Evolutionary conservation across 176 grass and related monocot genomes (phyloP).

Genomic region (Aegilops sharonensis): DNA sequence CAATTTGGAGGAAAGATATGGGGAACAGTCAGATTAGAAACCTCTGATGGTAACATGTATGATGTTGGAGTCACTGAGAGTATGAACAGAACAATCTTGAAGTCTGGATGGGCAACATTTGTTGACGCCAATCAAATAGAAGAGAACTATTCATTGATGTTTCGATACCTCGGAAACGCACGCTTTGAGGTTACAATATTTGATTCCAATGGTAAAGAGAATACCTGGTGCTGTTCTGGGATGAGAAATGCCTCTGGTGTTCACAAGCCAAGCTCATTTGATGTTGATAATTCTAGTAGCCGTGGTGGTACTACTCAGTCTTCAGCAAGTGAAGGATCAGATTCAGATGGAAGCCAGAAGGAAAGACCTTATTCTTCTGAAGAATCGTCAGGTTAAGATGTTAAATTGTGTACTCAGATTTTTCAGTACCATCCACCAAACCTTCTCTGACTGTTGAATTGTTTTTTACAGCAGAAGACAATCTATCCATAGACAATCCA

Average conservation of each 20-base stretch:
- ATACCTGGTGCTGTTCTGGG: conserved; percentile 16
- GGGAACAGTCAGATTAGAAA: conserved; percentile 32
- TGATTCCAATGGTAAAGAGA: conserved; percentile 33
- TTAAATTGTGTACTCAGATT: neutral
- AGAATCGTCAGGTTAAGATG: conserved; percentile 33
- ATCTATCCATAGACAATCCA: neutral
- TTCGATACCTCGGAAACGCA: conserved; percentile 13
- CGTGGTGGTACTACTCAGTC: neutral
- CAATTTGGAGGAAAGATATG: conserved; percentile 32
- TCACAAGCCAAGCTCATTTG: neutral
- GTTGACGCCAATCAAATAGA: conserved; percentile 28
- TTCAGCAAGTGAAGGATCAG: neutral
- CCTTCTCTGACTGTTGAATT: neutral
- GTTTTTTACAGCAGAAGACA: neutral
- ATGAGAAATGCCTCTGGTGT: neutral
- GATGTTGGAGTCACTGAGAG: neutral
- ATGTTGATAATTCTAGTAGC: neutral
- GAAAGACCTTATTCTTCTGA: neutral
- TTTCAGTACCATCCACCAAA: neutral
- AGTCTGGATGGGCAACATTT: conserved; percentile 49
- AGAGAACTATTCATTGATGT: conserved; percentile 41
- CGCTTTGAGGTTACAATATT: conserved; percentile 43
- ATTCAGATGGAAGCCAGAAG: neutral
- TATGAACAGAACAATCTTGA: neutral
- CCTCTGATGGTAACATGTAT: conserved; percentile 27